These are phyloP conservation scores for Tolypocladium tropicale DNA, from an alignment of 2,329 filamentous ascomycete genomes.

Conservation along the genomic window DNA sequence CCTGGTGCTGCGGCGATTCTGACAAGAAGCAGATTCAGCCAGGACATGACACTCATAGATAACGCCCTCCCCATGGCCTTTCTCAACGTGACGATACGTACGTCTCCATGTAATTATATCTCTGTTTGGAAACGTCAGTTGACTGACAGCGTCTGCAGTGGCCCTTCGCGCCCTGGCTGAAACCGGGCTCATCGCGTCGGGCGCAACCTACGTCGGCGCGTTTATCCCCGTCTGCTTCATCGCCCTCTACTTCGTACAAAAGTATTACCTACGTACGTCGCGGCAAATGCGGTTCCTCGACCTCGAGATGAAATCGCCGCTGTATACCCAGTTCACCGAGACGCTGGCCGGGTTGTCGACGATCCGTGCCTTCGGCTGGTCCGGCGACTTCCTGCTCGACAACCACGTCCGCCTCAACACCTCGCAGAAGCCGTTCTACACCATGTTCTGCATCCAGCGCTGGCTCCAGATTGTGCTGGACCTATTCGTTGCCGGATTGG, in stretches of 20 bases:
- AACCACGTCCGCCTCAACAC: constrained; percentile 25
- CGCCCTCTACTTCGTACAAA: constrained; percentile 33
- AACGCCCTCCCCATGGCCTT: background rate
- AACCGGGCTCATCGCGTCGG: constrained; percentile 13
- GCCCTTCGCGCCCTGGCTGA: constrained; percentile 13
- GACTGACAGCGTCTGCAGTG: background rate
- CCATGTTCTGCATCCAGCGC: constrained; percentile 36
- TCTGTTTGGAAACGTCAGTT: background rate
- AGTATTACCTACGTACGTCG: constrained; percentile 40
- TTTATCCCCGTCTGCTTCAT: constrained; percentile 30
- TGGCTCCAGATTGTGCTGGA: constrained; percentile 39
- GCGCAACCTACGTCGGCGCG: constrained; percentile 20
- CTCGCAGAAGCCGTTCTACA: constrained; percentile 39
- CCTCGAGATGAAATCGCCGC: constrained; percentile 36
- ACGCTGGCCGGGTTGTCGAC: constrained; percentile 34
- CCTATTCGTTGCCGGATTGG: constrained; percentile 35
- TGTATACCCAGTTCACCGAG: constrained; percentile 42
- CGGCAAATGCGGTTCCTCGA: constrained; percentile 41
- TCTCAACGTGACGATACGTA: background rate
- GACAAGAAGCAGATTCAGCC: background rate
- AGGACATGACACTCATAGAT: background rate
- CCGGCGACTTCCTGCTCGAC: constrained; percentile 21
- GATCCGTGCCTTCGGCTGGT: constrained; percentile 40
- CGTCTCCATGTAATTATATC: background rate
- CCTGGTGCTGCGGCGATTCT: background rate